A percentile compares a stretch with the other conserved stretches of the same genome.
Conservation (phyloP, 768 basidiomycete species). For the Psilocybe cubensis region DNA sequence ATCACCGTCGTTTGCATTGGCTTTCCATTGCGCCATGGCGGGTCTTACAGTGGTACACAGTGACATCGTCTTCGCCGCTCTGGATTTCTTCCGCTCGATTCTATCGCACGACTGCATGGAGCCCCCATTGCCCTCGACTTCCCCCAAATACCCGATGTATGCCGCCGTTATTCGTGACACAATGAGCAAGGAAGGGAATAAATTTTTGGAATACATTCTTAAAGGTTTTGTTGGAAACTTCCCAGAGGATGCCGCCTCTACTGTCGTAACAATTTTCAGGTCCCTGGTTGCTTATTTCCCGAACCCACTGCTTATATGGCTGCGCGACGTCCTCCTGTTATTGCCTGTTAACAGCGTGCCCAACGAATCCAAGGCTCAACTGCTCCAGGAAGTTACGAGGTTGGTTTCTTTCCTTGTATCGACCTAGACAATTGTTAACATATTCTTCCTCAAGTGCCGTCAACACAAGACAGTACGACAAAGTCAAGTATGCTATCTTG, state of each 20-base stretch:
- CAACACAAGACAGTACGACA: conserved; percentile 68
- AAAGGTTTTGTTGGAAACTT: conserved; percentile 85
- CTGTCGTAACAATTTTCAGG: conserved; percentile 80
- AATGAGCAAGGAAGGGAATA: conserved; percentile 72
- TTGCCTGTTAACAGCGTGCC: conserved; percentile 66
- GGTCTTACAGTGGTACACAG: conserved; percentile 83
- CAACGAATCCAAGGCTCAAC: conserved; percentile 66
- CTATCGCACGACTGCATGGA: conserved; percentile 74
- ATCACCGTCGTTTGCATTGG: conserved; percentile 75
- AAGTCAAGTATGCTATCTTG: conserved; percentile 80
- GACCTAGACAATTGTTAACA: conserved; percentile 8
- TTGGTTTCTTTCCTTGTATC: conserved; percentile 41
- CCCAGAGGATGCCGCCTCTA: conserved; percentile 79
- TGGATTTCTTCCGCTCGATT: conserved; percentile 80
- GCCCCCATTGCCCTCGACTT: conserved; percentile 40
- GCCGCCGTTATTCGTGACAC: conserved; percentile 62
- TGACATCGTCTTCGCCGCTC: conserved; percentile 79
- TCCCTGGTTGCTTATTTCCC: conserved; percentile 70
- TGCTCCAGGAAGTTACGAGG: conserved; percentile 76
- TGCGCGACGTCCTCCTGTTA: conserved; percentile 71
- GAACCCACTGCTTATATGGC: conserved; percentile 68
- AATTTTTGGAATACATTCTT: conserved; percentile 70
- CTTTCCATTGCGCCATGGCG: conserved; percentile 76
- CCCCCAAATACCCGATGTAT: conserved; percentile 66
- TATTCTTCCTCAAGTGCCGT: conserved; percentile 53